A percentile compares a stretch with the other conserved stretches of the same genome.
These are phyloP conservation scores for Mucor piriformis DNA, from an alignment of 371 early-diverging fungal species.

Conservation along the genomic window DNA sequence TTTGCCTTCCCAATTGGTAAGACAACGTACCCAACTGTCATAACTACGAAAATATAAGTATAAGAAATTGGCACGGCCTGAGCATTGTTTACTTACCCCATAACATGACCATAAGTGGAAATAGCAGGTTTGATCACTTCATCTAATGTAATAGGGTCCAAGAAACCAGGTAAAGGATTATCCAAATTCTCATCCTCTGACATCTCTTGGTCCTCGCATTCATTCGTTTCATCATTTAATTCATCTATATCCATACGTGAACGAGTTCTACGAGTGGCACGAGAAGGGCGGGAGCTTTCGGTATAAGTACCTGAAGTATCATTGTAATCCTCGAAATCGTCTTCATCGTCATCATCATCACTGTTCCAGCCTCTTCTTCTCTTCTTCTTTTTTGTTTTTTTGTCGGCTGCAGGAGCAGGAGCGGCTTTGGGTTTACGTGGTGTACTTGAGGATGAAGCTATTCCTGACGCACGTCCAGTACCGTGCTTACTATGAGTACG, in stretches of 20 bases:
- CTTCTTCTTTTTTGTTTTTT: constrained; percentile 38
- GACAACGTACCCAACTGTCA: constrained; percentile 92
- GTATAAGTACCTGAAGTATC: constrained; percentile 69
- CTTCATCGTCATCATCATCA: constrained; percentile 58
- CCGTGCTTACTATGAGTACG: constrained; percentile 72
- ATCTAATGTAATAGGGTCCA: constrained; percentile 93
- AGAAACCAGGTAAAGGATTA: constrained; percentile 90
- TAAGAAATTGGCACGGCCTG: too few species aligned
- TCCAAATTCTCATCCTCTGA: constrained; percentile 40
- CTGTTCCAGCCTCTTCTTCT: constrained; percentile 30
- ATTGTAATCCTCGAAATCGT: constrained; percentile 60
- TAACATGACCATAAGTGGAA: constrained; percentile 95
- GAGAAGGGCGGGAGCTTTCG: constrained; percentile 43
- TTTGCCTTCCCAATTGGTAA: constrained; percentile 76
- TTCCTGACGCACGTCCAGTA: constrained; percentile 20
- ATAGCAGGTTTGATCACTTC: constrained; percentile 91
- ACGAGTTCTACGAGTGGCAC: constrained; percentile 23
- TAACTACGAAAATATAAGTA: constrained; percentile 40
- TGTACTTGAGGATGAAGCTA: constrained; percentile 17
- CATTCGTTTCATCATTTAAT: constrained; percentile 6
- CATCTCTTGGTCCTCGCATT: constrained; percentile 21
- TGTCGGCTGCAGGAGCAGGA: not conserved
- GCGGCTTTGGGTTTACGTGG: constrained; percentile 3
- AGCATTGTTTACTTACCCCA: constrained; percentile 60
- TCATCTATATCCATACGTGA: constrained; percentile 12